Evolutionary conservation across 495 filamentous ascomycete genomes (phyloP), one percentile per base, ranked within the genome.

Genomic region (Aspergillus sparsus): DNA sequence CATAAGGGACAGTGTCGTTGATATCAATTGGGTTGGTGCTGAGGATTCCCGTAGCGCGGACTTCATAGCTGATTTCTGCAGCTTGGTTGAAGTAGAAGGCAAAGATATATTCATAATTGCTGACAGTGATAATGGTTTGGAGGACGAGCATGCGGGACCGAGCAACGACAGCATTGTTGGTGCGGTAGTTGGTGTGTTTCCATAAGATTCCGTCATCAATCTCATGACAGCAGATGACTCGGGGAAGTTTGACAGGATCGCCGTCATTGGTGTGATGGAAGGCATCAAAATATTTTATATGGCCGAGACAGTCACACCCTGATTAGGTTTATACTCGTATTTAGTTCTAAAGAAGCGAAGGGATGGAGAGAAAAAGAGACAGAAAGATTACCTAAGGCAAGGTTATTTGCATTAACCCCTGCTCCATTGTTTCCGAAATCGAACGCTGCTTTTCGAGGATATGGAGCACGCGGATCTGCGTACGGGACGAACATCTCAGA

Each of bases 41-140:
- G 7, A 97, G 76, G 62, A 97, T 91, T 0, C 93, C 93, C 0
- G 93, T 97, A 1, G 93, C 92, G 10, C 89, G 83, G 21, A 89
- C 87, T 70, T 97, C 93, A 66, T 92, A 89, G 27, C 81, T 74
- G 56, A 96, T 69, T 45, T 89, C 88, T 2, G 86, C 93, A 0
- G 89, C 88, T 62, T 92, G 91, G 67, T 89, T 87, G 74, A 97
- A 91, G 51, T 89, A 82, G 72, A 88, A 97, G 5, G 89, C 85
- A 50, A 97, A 81, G 57, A 97, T 89, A 63, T 93, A 93, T 68
- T 93, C 90, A 73, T 93, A 93, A 75, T 93, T 93, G 51, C 84
- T 83, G 21, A 93, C 84, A 0, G 90, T 93, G 67, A 90, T 85
- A 66, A 91, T 90, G 31, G 86, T 87, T 58, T 93, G 90, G 9